These are phyloP conservation scores for Pinus tabuliformis DNA, from an alignment of 75 land plant genomes.

Conservation along the genomic window DNA sequence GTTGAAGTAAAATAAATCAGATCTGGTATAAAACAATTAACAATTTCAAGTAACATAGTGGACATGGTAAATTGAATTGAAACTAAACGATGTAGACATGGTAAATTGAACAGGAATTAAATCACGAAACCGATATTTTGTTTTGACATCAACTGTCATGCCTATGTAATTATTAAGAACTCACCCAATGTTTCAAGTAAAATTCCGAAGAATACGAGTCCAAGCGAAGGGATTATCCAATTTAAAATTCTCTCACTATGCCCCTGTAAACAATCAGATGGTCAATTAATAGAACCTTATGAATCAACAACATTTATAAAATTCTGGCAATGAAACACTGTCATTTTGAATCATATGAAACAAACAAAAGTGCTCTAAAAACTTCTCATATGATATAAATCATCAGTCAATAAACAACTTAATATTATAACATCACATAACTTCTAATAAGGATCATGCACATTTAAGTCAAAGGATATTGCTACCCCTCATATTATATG, in stretches of 20 bases:
- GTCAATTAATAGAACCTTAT: not conserved
- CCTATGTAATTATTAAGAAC: not conserved
- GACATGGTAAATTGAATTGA: not conserved
- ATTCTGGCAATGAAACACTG: not conserved
- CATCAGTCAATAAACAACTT: not conserved
- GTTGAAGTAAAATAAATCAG: no score
- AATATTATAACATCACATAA: not conserved
- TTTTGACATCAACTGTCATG: not conserved
- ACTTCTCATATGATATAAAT: not conserved
- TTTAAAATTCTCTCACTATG: not conserved
- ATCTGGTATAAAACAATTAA: no score
- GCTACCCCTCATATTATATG: not conserved
- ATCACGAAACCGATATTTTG: no score
- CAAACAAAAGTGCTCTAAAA: not conserved
- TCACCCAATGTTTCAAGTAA: not conserved
- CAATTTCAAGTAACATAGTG: not conserved
- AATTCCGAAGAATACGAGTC: conserved; percentile 1
- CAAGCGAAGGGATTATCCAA: not conserved
- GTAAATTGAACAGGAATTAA: not conserved
- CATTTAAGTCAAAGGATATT: not conserved
- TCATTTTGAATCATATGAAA: not conserved
- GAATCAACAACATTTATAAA: not conserved
- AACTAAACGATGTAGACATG: not conserved
- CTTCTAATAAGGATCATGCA: not conserved
- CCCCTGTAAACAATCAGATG: not conserved